phyloP scores from a whole-genome alignment of 2,329 filamentous ascomycete genomes.

The Diaporthe australafricana region DNA sequence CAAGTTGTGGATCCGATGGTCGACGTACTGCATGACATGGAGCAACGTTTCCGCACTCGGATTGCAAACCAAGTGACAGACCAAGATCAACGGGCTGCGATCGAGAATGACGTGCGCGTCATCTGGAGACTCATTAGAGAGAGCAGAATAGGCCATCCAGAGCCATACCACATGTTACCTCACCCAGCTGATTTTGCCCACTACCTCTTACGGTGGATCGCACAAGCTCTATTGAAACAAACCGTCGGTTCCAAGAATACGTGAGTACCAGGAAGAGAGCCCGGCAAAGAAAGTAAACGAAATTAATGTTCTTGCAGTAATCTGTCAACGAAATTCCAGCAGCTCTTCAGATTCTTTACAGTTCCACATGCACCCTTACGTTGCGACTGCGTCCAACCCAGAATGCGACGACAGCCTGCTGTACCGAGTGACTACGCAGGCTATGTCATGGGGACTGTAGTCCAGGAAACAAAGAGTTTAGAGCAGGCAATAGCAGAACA shows the following conservation, averaged over 20 bases:
- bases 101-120: neutral
- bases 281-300: neutral
- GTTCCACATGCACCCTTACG: neutral
- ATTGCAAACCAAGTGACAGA: rapidly evolving
- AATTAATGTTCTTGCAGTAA: neutral
- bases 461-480: neutral
- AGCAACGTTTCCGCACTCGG: neutral
- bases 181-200: neutral
- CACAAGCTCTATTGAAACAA: neutral
- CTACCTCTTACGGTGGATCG: neutral
- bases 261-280: neutral
- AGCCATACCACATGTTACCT: neutral
- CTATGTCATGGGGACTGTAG: neutral
- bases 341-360: neutral
- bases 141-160: neutral
- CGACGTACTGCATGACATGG: neutral
- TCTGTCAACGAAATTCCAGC: neutral
- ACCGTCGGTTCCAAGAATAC: neutral
- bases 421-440: neutral
- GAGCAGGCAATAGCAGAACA: neutral
- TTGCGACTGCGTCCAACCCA: neutral
- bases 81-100: neutral
- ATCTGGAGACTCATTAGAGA: neutral
- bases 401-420: neutral
- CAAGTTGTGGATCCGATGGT: neutral